Evolutionary conservation across 306 rosid species (phyloP), one percentile per base, ranked within the genome.

Genomic region (Pterocarpus macrocarpus): DNA sequence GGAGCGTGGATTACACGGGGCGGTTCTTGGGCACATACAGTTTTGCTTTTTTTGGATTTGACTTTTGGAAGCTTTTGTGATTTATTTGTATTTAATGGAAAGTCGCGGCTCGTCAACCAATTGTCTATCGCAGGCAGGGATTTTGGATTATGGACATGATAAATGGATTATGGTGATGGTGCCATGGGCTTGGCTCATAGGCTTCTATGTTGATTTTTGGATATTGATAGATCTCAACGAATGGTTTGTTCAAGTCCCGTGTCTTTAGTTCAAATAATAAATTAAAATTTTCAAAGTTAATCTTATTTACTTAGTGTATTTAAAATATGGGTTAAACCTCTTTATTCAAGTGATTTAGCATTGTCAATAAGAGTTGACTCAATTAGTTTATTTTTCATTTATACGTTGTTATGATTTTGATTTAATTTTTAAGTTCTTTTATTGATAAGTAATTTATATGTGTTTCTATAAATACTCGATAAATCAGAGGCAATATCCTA

Each of bases 1-100:
- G 17, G 38, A 34, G 72, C 89, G 89, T 82, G 6, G 1, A 2
- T 2, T 0, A 3, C 80, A 87, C 90, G 70, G 70, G 38, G 78
- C 52, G 5, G 13, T 57, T 64, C 33, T 55, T 56, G 14, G 3
- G 61, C 77, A 17, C 28, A 30, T 2, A 10, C 28, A 43, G 17
- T 34, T 0, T 2, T 28, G 15, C 17, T 36, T 52, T 45, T 15
- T 7, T 28, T 28, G 58, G 49, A 62, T 71, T 71, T 82, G 52
- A 39, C 81, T 76, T 28, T 22, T 22, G 56, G 6, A 13, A 47
- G 13, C 36, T 45, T 38, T 33, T 4, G 1, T 34, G 0, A 12
- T 36, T 57, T 28, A 5, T n/a, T 66, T 3, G 57, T n/a, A 41
- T 41, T 53, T 57, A n/a, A 4, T 7, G 16, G 10, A 49, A 61